Percentiles rank a stretch among this genome's conserved stretches.
These are phyloP conservation scores for Neodidymelliopsis sp. DNA, from an alignment of 2,329 filamentous ascomycete species.

Conservation along the genomic window DNA sequence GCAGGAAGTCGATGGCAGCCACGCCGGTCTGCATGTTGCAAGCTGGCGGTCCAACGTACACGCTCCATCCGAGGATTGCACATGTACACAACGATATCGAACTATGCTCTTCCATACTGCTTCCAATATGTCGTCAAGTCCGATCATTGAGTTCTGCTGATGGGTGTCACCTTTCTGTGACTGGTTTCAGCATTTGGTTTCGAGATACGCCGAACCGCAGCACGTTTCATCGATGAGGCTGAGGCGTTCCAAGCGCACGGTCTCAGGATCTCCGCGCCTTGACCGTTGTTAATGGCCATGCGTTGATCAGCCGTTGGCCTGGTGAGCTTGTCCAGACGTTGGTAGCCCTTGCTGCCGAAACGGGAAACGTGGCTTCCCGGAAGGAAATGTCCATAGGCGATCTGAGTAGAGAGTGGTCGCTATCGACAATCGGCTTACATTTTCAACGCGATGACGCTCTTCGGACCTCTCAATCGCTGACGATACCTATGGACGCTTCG, in stretches of 20 bases:
- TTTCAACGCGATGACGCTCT: too few relatives aligned
- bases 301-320: slow-evolving; percentile 16
- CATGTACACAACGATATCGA: too few relatives aligned
- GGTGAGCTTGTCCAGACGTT: slow-evolving; percentile 21
- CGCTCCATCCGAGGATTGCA: too few relatives aligned
- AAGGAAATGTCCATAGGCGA: background rate
- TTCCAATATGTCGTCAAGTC: background rate
- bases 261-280: slow-evolving; percentile 7
- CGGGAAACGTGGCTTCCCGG: background rate
- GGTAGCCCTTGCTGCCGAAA: background rate
- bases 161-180: slow-evolving; percentile 8
- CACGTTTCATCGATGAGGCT: slow-evolving; percentile 25
- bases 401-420: too few relatives aligned
- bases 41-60: background rate
- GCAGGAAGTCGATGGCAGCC: background rate
- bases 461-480: background rate
- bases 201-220: slow-evolving; percentile 9
- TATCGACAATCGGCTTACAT: too few relatives aligned
- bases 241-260: slow-evolving; percentile 12
- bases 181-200: slow-evolving; percentile 27
- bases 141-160: background rate
- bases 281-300: slow-evolving; percentile 12
- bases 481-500: background rate
- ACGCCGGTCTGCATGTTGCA: too few relatives aligned
- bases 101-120: background rate